phyloP scores from a whole-genome alignment of 768 basidiomycete species.

The Chalciporus pseudorubinellus region DNA sequence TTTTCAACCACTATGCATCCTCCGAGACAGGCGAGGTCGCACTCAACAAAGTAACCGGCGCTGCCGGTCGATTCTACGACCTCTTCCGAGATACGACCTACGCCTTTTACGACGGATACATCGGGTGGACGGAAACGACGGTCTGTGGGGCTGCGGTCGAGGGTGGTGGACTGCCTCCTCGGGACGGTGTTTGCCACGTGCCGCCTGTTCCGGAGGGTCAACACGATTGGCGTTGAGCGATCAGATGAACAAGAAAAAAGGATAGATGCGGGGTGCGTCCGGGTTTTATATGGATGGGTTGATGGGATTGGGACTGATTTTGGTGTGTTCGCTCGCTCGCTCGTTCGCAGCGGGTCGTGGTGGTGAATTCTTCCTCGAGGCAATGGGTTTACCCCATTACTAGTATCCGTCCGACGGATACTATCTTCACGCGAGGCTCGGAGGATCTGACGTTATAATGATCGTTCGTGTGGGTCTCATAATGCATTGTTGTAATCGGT shows the following conservation, averaged over 20 bases:
- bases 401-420: too few relatives aligned
- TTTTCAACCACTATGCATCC: constrained; percentile 16
- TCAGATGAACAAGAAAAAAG: background rate
- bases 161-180: background rate
- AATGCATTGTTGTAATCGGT: too few relatives aligned
- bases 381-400: too few relatives aligned
- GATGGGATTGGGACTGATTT: too few relatives aligned
- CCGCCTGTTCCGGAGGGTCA: background rate
- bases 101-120: constrained; percentile 7
- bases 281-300: too few relatives aligned
- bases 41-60: constrained; percentile 21
- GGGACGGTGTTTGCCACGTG: constrained; percentile 7
- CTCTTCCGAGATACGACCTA: constrained; percentile 8
- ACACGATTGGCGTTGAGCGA: background rate
- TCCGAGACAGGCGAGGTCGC: constrained; percentile 16
- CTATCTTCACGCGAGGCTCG: too few relatives aligned
- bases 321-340: too few relatives aligned
- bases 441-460: too few relatives aligned
- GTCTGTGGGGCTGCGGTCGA: constrained; percentile 1
- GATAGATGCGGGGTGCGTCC: background rate
- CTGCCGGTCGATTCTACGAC: constrained; percentile 14
- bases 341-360: too few relatives aligned
- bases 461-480: background rate
- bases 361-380: too few relatives aligned
- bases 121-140: background rate